A percentile compares a stretch with the other conserved stretches of the same genome.
Evolutionary conservation across 352 stramenopile species (phyloP).

Genomic region (Halophytophthora polymorphica): DNA sequence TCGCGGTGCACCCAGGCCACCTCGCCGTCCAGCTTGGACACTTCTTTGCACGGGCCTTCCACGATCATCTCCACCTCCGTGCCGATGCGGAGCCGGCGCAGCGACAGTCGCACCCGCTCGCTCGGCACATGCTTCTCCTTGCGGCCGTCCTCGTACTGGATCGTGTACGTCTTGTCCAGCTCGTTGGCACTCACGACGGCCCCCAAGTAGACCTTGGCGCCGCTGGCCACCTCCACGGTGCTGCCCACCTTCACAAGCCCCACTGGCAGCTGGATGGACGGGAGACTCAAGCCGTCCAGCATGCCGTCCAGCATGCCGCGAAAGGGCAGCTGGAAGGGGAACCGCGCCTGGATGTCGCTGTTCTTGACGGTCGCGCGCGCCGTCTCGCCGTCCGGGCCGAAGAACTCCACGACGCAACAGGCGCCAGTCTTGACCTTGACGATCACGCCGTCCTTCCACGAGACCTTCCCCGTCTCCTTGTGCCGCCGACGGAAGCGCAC

Average conservation of each 20-base stretch:
- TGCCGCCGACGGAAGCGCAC: slow-evolving; percentile 43
- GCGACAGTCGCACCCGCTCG: slow-evolving; percentile 51
- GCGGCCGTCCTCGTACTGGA: slow-evolving; percentile 51
- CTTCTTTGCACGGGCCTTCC: slow-evolving; percentile 66
- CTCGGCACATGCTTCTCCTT: slow-evolving; percentile 55
- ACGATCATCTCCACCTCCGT: slow-evolving; percentile 76
- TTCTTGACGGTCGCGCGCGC: slow-evolving; percentile 48
- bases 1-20: slow-evolving; percentile 72
- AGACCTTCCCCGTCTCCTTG: slow-evolving; percentile 15
- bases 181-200: slow-evolving; percentile 42
- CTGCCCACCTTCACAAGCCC: slow-evolving; percentile 35
- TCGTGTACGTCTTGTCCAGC: slow-evolving; percentile 45
- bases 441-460: slow-evolving; percentile 50
- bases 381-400: slow-evolving; percentile 24
- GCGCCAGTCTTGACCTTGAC: slow-evolving; percentile 43
- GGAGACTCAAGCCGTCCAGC: slow-evolving; percentile 28
- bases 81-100: slow-evolving; percentile 51
- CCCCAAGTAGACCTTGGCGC: slow-evolving; percentile 43
- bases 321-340: slow-evolving; percentile 39
- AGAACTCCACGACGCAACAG: slow-evolving; percentile 45
- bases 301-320: slow-evolving; percentile 24
- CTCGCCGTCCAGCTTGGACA: slow-evolving; percentile 66
- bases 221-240: slow-evolving; percentile 46
- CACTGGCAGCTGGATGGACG: slow-evolving; percentile 32
- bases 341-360: slow-evolving; percentile 41